phyloP scores from a whole-genome alignment of 139 green algal species.

The Limnomonas spitsbergensis region DNA sequence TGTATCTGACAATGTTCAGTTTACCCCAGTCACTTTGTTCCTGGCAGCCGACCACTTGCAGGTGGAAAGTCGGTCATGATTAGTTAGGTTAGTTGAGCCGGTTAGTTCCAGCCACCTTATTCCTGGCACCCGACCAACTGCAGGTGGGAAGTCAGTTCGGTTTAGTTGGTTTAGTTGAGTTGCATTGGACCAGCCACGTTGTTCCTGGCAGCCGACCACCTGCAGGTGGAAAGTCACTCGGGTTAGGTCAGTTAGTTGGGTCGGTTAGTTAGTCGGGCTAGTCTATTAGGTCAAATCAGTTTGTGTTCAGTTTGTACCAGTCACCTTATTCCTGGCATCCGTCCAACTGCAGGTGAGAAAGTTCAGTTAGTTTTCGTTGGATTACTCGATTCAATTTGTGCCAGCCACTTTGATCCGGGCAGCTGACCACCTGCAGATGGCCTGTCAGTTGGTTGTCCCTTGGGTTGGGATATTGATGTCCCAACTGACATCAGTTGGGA shows the following conservation, averaged over 20 bases:
- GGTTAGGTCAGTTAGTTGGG: too few species aligned
- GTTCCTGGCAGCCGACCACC: not conserved
- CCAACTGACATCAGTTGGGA: too few species aligned
- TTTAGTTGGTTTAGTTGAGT: not conserved
- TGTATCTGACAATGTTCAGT: not conserved
- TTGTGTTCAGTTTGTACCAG: too few species aligned
- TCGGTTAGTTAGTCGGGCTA: constrained; percentile 23
- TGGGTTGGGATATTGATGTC: too few species aligned
- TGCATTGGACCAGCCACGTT: not conserved
- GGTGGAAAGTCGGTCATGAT: too few species aligned
- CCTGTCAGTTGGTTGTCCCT: too few species aligned
- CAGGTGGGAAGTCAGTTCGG: not conserved
- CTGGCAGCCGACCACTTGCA: not conserved
- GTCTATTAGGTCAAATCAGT: too few species aligned
- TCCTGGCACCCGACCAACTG: constrained; percentile 29
- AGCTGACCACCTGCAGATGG: constrained; percentile 1
- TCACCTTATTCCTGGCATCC: constrained; percentile 24
- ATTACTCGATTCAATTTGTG: not conserved
- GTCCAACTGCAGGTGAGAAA: constrained; percentile 19
- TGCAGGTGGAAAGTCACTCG: too few species aligned
- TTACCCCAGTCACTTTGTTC: not conserved
- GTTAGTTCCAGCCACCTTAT: constrained; percentile 27
- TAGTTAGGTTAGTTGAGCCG: too few species aligned
- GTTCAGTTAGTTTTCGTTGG: not conserved
- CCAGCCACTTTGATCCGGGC: not conserved